Evolutionary conservation across 2,329 filamentous ascomycete species (phyloP), one percentile per base, ranked within the genome.

Genomic region (Paraphaeosphaeria sporulosa): DNA sequence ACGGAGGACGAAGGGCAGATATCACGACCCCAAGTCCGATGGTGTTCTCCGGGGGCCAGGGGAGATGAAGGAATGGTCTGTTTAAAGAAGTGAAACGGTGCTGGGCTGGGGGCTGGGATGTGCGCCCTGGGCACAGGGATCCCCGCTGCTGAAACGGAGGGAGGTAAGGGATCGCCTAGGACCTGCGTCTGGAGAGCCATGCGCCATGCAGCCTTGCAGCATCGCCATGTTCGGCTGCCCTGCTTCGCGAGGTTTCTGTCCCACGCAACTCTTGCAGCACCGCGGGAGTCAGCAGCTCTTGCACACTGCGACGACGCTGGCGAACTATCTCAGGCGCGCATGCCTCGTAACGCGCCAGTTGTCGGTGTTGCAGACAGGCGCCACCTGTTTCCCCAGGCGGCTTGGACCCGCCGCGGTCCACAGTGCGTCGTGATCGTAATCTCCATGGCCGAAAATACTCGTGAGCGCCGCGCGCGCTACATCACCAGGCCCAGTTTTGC

Each of bases 31-130:
- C 47, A 59, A 64, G 61, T 62, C 61, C 64, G 63, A 65, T 63
- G 62, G 64, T 71, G 68, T 70, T 70, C 69, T 70, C 66, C 62
- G 60, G 48, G 15, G 21, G n/a, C 46, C 48, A 25, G 54, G 66
- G 71, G 72, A 75, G 69, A 75, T 77, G 74, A 77, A 77, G 73
- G 73, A 74, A 76, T 75, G 72, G 69, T 72, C 68, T 69, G 68
- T 69, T 73, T 69, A 68, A 70, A 66, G 67, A 71, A 55, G 65
- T 75, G 74, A 76, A 76, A 76, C 74, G 65, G 57, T 59, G 65
- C 69, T 67, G 68, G 65, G 66, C 62, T 63, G 62, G 60, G 55
- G 60, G 61, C 63, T 60, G 51, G 57, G 67, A 65, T 60, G 59
- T 55, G 60, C 55, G 46, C 64, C 63, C 70, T 58, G 23, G 36